Conservation (phyloP, 2,329 filamentous ascomycete species). For the Fusarium sambucinum region DNA sequence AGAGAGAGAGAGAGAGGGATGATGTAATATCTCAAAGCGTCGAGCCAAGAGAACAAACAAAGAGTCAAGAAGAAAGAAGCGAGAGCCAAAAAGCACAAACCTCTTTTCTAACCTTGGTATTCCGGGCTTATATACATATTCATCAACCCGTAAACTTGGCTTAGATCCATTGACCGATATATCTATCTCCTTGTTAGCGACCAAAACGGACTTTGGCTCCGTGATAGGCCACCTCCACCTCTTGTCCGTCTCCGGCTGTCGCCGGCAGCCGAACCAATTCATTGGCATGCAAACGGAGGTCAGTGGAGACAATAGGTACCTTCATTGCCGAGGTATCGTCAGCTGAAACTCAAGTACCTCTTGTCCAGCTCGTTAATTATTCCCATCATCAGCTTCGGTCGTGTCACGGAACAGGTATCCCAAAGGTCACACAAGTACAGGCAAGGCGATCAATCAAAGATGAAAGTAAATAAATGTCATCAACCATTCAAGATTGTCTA, state of each 20-base stretch:
- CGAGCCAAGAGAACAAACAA: background rate
- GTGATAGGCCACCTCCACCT: constrained; percentile 46
- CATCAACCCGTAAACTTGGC: constrained; percentile 18
- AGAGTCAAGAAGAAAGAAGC: background rate
- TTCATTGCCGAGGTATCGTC: background rate
- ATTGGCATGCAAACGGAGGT: constrained; percentile 8
- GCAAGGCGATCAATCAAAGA: background rate
- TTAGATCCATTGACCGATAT: constrained; percentile 5
- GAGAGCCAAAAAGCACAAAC: background rate
- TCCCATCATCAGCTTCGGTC: constrained; percentile 8
- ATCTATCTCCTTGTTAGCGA: constrained; percentile 17
- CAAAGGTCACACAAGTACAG: background rate
- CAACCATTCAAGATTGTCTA: constrained; percentile 42
- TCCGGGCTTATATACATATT: constrained; percentile 24
- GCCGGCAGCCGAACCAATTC: constrained; percentile 45
- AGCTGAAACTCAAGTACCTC: background rate
- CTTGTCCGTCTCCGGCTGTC: constrained; percentile 39
- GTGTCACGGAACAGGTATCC: constrained; percentile 6
- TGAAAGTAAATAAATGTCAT: constrained; percentile 20
- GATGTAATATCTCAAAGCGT: constrained; percentile 12
- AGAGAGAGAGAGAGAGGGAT: background rate
- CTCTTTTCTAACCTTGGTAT: background rate
- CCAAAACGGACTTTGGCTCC: constrained; percentile 24
- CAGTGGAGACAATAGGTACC: constrained; percentile 4
- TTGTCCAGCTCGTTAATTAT: constrained; percentile 26